Conservation (phyloP, 768 basidiomycete species). For the Astraeus odoratus region DNA sequence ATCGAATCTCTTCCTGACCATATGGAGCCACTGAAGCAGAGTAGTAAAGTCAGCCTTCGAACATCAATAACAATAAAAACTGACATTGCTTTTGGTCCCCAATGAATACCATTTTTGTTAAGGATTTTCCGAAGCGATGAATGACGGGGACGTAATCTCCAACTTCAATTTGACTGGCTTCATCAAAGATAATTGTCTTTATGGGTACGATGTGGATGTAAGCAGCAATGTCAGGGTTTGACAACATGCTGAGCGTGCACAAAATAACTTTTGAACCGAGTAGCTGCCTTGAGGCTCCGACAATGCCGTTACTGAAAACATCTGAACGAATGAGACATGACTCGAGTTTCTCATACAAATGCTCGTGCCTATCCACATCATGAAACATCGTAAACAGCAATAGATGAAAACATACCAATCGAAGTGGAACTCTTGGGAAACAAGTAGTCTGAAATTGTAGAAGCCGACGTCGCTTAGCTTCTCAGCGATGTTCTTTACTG, state of each 20-base stretch:
- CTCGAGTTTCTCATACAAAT: conserved; percentile 35
- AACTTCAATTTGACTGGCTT: conserved; percentile 41
- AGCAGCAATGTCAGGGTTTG: conserved; percentile 14
- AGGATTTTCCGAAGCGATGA: conserved; percentile 15
- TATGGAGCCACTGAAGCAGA: conserved; percentile 74
- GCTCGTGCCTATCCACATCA: conserved; percentile 37
- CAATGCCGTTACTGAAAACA: conserved; percentile 11
- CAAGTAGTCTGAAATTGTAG: conserved; percentile 32
- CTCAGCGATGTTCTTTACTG: conserved; percentile 48
- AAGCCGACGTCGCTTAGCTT: conserved; percentile 31
- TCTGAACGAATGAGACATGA: conserved; percentile 33
- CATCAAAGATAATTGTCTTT: conserved; percentile 36
- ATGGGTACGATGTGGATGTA: conserved; percentile 28
- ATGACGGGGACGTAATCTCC: conserved; percentile 35
- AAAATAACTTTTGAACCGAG: conserved; percentile 31
- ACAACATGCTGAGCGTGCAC: conserved; percentile 44
- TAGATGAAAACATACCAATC: conserved; percentile 31
- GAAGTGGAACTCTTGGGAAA: conserved; percentile 40
- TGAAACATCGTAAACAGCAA: not conserved
- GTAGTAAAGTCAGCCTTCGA: not conserved
- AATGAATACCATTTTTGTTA: conserved; percentile 32
- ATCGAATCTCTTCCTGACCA: conserved; percentile 61
- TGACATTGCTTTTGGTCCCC: conserved; percentile 35
- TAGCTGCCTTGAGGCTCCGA: conserved; percentile 19
- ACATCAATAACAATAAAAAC: not conserved